phyloP scores from a whole-genome alignment of 2,329 filamentous ascomycete genomes.

The Cladosporium sp. region DNA sequence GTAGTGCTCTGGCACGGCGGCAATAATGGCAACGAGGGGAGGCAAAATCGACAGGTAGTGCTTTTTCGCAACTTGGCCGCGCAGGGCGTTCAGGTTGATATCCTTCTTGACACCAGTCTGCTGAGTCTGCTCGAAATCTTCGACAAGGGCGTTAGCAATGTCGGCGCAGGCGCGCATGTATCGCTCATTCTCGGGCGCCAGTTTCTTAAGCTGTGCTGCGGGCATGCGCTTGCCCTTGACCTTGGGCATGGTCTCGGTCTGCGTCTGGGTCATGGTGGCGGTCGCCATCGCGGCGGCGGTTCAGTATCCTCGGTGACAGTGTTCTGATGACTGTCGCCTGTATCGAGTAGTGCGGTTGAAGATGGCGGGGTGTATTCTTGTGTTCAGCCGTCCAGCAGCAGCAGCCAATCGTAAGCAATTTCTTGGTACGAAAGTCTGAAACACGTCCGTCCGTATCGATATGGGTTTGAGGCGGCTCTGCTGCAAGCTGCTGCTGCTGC shows the following conservation, averaged over 20 bases:
- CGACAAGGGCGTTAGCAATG: conserved; percentile 87
- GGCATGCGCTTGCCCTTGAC: conserved; percentile 54
- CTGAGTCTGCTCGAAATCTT: conserved; percentile 81
- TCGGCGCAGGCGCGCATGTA: conserved; percentile 93
- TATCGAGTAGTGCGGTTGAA: neutral
- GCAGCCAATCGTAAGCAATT: neutral
- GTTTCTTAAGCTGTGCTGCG: conserved; percentile 48
- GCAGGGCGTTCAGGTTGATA: conserved; percentile 85
- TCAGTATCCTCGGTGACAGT: too few species aligned
- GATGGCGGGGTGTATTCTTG: neutral
- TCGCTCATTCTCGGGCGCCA: conserved; percentile 89
- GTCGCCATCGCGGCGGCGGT: conserved; percentile 35
- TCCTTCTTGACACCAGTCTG: conserved; percentile 74
- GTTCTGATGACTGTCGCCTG: neutral
- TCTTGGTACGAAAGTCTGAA: neutral
- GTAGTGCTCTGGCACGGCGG: conserved; percentile 97
- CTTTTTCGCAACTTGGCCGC: conserved; percentile 86
- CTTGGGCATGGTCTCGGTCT: conserved; percentile 45
- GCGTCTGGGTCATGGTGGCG: conserved; percentile 60
- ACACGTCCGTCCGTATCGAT: neutral
- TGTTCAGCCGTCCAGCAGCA: neutral
- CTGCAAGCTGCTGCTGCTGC: neutral
- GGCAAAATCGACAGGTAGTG: conserved; percentile 84
- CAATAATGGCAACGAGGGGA: conserved; percentile 92
- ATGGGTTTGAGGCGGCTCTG: neutral